A percentile compares a stretch with the other conserved stretches of the same genome.
Evolutionary conservation across 2,329 filamentous ascomycete species (phyloP).

Genomic region (Leptoxyphium fumago): DNA sequence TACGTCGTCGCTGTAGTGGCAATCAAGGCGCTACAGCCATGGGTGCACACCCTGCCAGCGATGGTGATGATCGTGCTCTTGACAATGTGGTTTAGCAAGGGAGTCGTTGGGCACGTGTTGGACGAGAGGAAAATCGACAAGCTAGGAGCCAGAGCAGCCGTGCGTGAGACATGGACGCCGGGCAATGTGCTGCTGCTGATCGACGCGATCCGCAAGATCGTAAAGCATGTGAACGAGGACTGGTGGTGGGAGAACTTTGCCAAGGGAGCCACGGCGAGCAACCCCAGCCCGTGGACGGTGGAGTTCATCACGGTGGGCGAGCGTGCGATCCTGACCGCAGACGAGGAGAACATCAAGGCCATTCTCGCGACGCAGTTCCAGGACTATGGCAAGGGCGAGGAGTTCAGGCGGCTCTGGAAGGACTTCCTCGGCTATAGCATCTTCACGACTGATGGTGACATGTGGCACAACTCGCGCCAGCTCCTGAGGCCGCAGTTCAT

Average conservation of each 20-base stretch:
- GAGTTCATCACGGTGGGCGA: conserved; percentile 42
- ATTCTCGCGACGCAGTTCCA: conserved; percentile 74
- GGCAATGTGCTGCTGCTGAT: conserved; percentile 50
- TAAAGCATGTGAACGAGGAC: conserved; percentile 41
- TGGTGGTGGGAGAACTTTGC: conserved; percentile 45
- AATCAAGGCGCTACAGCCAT: conserved; percentile 3
- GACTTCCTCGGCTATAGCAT: conserved; percentile 59
- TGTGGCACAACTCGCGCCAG: conserved; percentile 69
- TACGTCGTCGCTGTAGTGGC: conserved; percentile 3
- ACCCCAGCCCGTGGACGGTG: conserved; percentile 37
- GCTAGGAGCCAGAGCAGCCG: conserved; percentile 31
- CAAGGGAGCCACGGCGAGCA: conserved; percentile 17
- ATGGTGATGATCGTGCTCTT: conserved; percentile 2
- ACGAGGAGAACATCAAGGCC: conserved; percentile 84
- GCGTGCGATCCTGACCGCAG: conserved; percentile 60
- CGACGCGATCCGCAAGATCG: conserved; percentile 34
- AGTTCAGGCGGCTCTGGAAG: conserved; percentile 61
- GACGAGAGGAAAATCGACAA: conserved; percentile 23
- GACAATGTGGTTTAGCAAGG: conserved; percentile 7
- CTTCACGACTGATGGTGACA: conserved; percentile 58
- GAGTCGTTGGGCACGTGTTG: conserved; percentile 11
- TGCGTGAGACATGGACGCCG: conserved; percentile 24
- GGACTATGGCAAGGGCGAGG: conserved; percentile 68
- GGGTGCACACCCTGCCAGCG: conserved; percentile 2
- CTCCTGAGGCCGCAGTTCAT: conserved; percentile 78